A percentile compares a stretch with the other conserved stretches of the same genome.
phyloP scores from a whole-genome alignment of 2,329 filamentous ascomycete genomes.

The Colletotrichum gloeosporioides region DNA sequence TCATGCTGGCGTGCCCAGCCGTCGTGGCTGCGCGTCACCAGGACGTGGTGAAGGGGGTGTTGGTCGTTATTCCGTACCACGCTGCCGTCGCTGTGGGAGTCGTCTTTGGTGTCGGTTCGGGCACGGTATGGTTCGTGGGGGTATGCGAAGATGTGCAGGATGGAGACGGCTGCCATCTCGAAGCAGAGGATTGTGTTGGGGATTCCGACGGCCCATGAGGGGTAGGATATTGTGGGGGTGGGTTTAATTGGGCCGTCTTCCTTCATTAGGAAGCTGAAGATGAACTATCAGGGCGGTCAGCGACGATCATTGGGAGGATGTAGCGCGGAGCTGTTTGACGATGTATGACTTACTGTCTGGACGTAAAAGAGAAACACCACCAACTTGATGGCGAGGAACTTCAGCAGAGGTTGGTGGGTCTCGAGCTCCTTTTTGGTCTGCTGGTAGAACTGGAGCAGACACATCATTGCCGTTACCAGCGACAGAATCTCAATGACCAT shows the following conservation, averaged over 20 bases:
- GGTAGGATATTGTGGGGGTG: neutral
- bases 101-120: neutral
- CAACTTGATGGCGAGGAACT: neutral
- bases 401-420: neutral
- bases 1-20: neutral
- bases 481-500: neutral
- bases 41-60: neutral
- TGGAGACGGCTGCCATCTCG: neutral
- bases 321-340: neutral
- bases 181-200: conserved; percentile 1
- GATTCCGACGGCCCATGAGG: neutral
- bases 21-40: neutral
- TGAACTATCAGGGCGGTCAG: neutral
- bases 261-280: neutral
- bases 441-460: neutral
- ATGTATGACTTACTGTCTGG: neutral
- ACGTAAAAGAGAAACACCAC: neutral
- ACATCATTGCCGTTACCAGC: neutral
- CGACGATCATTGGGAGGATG: neutral
- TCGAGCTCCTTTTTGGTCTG: neutral
- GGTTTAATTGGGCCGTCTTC: neutral
- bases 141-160: neutral
- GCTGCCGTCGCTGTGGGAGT: neutral
- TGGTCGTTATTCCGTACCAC: too few relatives aligned
- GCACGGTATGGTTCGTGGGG: neutral